A percentile compares a stretch with the other conserved stretches of the same genome.
phyloP scores from a whole-genome alignment of 768 basidiomycete genomes.

The Mrakia frigida region DNA sequence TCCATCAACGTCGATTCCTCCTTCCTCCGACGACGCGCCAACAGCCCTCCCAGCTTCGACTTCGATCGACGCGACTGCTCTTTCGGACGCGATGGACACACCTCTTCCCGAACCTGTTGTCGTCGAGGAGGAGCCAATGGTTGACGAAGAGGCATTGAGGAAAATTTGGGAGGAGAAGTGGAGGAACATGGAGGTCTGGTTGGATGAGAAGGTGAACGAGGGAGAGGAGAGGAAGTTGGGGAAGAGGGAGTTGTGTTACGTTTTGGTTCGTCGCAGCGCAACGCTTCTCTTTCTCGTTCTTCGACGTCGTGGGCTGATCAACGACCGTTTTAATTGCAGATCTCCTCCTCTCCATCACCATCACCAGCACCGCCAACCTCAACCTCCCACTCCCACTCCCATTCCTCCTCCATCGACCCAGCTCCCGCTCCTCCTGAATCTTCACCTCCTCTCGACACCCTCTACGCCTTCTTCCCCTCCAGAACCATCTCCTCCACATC shows the following conservation, averaged over 20 bases:
- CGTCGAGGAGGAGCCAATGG: background rate
- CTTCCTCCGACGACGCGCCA: background rate
- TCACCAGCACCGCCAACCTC: background rate
- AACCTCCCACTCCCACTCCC: background rate
- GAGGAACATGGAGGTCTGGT: background rate
- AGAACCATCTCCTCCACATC: background rate
- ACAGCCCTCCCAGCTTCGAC: background rate
- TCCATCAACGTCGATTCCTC: no score
- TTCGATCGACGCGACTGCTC: background rate
- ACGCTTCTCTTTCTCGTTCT: background rate
- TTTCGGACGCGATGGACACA: slow-evolving; percentile 20
- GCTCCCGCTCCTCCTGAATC: background rate
- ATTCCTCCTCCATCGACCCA: background rate
- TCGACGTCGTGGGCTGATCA: background rate
- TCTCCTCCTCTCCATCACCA: background rate
- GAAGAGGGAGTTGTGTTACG: background rate
- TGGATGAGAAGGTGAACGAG: background rate
- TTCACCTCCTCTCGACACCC: background rate
- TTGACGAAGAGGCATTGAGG: background rate
- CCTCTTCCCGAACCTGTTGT: slow-evolving; percentile 1
- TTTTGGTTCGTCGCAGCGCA: background rate
- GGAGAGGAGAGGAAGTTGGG: background rate
- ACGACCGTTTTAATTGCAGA: background rate
- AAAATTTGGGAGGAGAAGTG: background rate
- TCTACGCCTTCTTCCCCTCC: background rate